phyloP scores from a whole-genome alignment of 2,329 filamentous ascomycete genomes.

The Paraphoma sp. region DNA sequence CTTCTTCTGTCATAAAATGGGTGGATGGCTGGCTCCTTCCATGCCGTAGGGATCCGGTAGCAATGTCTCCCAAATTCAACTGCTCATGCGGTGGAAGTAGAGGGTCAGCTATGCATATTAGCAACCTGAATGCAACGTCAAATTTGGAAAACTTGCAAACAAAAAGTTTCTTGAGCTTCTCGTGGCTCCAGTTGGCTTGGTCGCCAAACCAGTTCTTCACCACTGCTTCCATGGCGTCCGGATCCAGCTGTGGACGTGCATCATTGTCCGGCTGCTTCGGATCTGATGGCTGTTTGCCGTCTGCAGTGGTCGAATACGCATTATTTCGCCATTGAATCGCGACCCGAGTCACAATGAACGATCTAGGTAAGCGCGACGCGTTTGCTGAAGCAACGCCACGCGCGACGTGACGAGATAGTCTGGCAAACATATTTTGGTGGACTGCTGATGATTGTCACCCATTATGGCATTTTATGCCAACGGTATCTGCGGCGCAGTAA shows the following conservation, averaged over 20 bases:
- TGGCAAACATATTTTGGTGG: too few species aligned
- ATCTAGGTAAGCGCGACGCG: too few species aligned
- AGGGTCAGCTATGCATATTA: slow-evolving; percentile 4
- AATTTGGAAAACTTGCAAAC: not conserved
- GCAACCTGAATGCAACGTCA: not conserved
- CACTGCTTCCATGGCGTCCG: slow-evolving; percentile 12
- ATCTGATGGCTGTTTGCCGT: not conserved
- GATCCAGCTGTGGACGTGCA: slow-evolving; percentile 8
- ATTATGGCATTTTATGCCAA: too few species aligned
- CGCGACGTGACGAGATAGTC: too few species aligned
- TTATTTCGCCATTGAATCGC: not conserved
- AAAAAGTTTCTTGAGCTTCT: slow-evolving; percentile 10
- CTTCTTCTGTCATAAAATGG: slow-evolving; percentile 15
- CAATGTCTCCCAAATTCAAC: slow-evolving; percentile 6
- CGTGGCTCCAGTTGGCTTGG: slow-evolving; percentile 15
- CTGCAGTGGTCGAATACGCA: not conserved
- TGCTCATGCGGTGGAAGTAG: slow-evolving; percentile 3
- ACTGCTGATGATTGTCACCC: too few species aligned
- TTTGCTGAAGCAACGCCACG: too few species aligned
- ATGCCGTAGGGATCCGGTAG: slow-evolving; percentile 3
- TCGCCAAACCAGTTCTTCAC: slow-evolving; percentile 17
- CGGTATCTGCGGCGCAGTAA: too few species aligned
- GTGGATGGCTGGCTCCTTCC: slow-evolving; percentile 9
- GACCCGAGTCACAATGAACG: too few species aligned
- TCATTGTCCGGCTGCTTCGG: not conserved